phyloP scores from a whole-genome alignment of 2,329 filamentous ascomycete genomes.

The Verruconis gallopava region DNA sequence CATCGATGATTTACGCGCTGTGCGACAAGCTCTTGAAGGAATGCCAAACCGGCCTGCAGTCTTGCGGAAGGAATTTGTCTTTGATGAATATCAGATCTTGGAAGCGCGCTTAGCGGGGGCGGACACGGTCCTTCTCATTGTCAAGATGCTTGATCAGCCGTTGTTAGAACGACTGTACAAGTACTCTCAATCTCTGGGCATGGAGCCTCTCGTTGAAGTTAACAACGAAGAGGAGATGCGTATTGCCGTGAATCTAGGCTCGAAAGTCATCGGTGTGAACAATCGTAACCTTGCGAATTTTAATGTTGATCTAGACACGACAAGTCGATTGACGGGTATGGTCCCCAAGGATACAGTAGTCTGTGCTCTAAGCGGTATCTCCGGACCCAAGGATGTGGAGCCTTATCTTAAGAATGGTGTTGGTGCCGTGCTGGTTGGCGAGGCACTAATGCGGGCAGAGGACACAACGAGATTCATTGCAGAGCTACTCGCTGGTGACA shows the following conservation, averaged over 20 bases:
- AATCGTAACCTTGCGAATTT: constrained; percentile 95
- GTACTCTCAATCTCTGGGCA: constrained; percentile 80
- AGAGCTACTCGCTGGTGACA: constrained; percentile 56
- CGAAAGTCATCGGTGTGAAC: constrained; percentile 92
- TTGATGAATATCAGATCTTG: constrained; percentile 95
- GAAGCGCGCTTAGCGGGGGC: constrained; percentile 87
- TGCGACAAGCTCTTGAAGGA: constrained; percentile 75
- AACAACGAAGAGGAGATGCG: constrained; percentile 91
- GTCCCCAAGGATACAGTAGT: constrained; percentile 78
- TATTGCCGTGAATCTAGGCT: constrained; percentile 69
- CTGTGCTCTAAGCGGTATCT: constrained; percentile 89
- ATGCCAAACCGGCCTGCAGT: constrained; percentile 90
- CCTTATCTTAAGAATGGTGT: constrained; percentile 83
- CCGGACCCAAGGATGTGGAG: constrained; percentile 73
- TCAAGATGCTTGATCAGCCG: constrained; percentile 84
- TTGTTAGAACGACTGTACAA: constrained; percentile 67
- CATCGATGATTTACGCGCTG: constrained; percentile 80
- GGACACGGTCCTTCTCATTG: constrained; percentile 88
- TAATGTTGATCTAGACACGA: constrained; percentile 89
- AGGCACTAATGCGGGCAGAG: constrained; percentile 85
- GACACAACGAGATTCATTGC: constrained; percentile 74
- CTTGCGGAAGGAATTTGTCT: constrained; percentile 91
- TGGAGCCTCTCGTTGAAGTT: constrained; percentile 96
- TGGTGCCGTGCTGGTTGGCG: constrained; percentile 84
- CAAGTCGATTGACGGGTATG: constrained; percentile 73